phyloP scores from a whole-genome alignment of 2,329 filamentous ascomycete species.

The Cladophialophora immunda region DNA sequence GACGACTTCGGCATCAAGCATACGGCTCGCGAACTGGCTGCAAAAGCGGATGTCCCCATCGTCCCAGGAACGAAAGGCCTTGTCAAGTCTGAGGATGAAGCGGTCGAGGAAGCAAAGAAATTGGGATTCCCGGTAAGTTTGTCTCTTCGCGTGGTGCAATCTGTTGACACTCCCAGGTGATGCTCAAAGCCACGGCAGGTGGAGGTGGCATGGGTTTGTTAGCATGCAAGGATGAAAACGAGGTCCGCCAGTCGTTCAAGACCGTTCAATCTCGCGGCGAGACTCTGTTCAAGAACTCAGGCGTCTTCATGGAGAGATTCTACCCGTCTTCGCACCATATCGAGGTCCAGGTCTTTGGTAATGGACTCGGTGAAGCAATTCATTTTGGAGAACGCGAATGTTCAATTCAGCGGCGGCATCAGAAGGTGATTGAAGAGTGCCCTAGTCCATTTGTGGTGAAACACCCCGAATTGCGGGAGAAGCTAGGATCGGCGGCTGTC shows the following conservation, averaged over 20 bases:
- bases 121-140: conserved; percentile 60
- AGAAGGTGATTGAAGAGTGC: conserved; percentile 91
- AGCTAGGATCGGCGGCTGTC: conserved; percentile 73
- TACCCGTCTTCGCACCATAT: conserved; percentile 82
- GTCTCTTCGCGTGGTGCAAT: conserved; percentile 5
- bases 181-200: conserved; percentile 81
- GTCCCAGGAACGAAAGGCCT: conserved; percentile 63
- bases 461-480: conserved; percentile 67
- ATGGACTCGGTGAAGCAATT: conserved; percentile 78
- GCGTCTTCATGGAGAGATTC: conserved; percentile 85
- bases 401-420: conserved; percentile 84
- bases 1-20: conserved; percentile 68
- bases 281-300: conserved; percentile 82
- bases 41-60: conserved; percentile 62
- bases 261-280: conserved; percentile 79
- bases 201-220: conserved; percentile 88
- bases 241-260: conserved; percentile 74
- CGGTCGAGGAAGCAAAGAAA: conserved; percentile 52
- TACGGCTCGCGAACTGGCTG: conserved; percentile 62
- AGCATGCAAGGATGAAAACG: conserved; percentile 72
- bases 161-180: conserved; percentile 53
- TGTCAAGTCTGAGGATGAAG: conserved; percentile 58
- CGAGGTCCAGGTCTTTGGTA: conserved; percentile 90
- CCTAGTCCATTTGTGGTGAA: conserved; percentile 73
- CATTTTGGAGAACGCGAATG: conserved; percentile 90